phyloP scores from a whole-genome alignment of 148 eudicot genomes.

The Cornus controversa region DNA sequence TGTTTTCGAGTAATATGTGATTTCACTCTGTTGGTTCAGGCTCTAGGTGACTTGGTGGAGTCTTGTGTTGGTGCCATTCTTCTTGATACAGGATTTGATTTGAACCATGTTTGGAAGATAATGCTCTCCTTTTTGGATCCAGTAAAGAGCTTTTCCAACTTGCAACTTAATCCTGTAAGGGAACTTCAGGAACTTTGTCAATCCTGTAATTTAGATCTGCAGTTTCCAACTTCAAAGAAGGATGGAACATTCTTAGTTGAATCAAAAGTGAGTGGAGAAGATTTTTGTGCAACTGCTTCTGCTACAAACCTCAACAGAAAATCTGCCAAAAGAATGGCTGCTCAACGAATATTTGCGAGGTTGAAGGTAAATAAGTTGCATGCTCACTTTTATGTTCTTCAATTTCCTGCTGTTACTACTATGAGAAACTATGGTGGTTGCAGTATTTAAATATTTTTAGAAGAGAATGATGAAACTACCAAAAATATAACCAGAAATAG shows the following conservation, averaged over 20 bases:
- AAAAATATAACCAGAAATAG: neutral
- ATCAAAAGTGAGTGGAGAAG: conserved; percentile 41
- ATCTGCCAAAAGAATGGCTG: conserved; percentile 61
- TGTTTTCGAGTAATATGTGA: neutral
- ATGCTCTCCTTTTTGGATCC: conserved; percentile 74
- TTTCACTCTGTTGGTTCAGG: conserved; percentile 46
- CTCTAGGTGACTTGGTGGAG: conserved; percentile 92
- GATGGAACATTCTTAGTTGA: conserved; percentile 43
- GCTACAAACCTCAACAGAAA: conserved; percentile 49
- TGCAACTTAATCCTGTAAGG: conserved; percentile 67
- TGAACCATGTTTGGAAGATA: conserved; percentile 64
- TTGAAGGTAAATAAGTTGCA: conserved; percentile 50
- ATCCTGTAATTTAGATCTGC: conserved; percentile 39
- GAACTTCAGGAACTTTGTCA: conserved; percentile 83
- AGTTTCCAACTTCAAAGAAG: conserved; percentile 41
- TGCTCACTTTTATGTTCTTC: neutral
- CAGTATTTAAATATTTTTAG: neutral
- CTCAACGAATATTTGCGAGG: conserved; percentile 35
- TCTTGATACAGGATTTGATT: conserved; percentile 83
- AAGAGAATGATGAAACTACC: neutral
- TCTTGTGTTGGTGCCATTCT: conserved; percentile 84
- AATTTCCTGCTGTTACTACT: conserved; percentile 5
- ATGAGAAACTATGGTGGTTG: neutral
- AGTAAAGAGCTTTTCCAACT: conserved; percentile 51
- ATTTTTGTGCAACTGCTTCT: conserved; percentile 34